Conservation (phyloP, 805 yeast species). For the Nadsonia fulvescens region DNA sequence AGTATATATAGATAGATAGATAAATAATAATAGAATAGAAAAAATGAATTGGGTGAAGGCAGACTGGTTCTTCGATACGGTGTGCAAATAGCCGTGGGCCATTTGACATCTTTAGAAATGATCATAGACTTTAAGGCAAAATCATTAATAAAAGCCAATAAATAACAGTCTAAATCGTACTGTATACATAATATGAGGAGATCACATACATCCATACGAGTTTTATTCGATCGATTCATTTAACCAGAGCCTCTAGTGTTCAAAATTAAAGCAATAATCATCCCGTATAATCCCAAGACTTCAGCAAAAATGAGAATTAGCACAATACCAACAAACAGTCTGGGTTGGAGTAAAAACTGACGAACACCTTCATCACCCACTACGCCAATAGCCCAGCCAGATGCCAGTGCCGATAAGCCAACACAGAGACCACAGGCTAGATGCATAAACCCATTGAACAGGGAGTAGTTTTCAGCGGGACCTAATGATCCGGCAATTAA, state of each 20-base stretch:
- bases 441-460: conserved; percentile 96
- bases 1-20: too few relatives aligned
- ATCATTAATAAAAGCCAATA: too few relatives aligned
- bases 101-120: too few relatives aligned
- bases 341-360: conserved; percentile 72
- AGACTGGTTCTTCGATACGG: too few relatives aligned
- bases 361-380: conserved; percentile 91
- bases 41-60: too few relatives aligned
- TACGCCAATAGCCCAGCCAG: conserved; percentile 91
- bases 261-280: conserved; percentile 84
- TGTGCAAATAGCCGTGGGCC: too few relatives aligned
- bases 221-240: conserved; percentile 5
- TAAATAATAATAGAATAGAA: too few relatives aligned
- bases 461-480: conserved; percentile 62
- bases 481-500: conserved; percentile 70
- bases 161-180: too few relatives aligned
- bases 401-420: conserved; percentile 89
- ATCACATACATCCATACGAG: too few relatives aligned
- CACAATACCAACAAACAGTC: conserved; percentile 90
- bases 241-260: conserved; percentile 73
- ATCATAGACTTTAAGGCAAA: too few relatives aligned
- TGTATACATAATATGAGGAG: too few relatives aligned
- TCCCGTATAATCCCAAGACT: conserved; percentile 94
- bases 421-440: conserved; percentile 89
- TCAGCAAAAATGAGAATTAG: conserved; percentile 96